Evolutionary conservation across 805 yeast species (phyloP), one percentile per base, ranked within the genome.

Genomic region (Metschnikowia gelsemii): DNA sequence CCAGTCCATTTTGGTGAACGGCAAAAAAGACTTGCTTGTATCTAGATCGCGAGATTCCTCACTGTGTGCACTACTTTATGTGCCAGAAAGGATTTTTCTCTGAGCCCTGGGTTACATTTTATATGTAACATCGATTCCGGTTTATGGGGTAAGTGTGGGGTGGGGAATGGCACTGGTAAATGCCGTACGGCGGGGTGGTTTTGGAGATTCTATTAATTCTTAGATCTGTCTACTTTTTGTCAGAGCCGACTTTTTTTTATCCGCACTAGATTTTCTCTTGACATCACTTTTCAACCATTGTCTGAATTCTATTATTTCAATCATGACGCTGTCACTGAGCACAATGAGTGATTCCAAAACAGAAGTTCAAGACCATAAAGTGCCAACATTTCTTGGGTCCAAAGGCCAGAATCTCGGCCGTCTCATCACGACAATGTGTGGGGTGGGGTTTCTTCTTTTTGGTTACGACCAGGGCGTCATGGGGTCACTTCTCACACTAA

Each of bases 381-480:
- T 46, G n/a, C 52, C 52, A 6, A 49, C 45, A 11, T 49, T 32
- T 19, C 22, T 49, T 17, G 46, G 46, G 2, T 26, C 35, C 11
- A 43, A 47, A 17, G 52, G 52, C 3, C 29, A 38, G 3, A 23
- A 7, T 8, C 45, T 50, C 13, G 45, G 49, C 12, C 26, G 36
- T 3, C 42, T 43, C 31, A 46, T 50, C 16, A 46, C 54, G 6
- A 19, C 46, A 2, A 38, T 50, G 18, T 50, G 54, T 21, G 51
- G 54, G 2, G 54, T 42, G 5, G 54, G 54, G 2, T 50, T 68
- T 35, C 63, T 67, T 40, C 61, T 68, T 46, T 66, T 68, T 41
- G 75, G 75, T 19, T 46, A 46, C 44, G 75, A 70, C 47, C 74
- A 68, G 45, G 75, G 73, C 33, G 62, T 70, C 44, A 68, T 70